Base-by-base conservation (phyloP, 2,329 filamentous ascomycete genomes). In the Clarireedia sp. region DNA sequence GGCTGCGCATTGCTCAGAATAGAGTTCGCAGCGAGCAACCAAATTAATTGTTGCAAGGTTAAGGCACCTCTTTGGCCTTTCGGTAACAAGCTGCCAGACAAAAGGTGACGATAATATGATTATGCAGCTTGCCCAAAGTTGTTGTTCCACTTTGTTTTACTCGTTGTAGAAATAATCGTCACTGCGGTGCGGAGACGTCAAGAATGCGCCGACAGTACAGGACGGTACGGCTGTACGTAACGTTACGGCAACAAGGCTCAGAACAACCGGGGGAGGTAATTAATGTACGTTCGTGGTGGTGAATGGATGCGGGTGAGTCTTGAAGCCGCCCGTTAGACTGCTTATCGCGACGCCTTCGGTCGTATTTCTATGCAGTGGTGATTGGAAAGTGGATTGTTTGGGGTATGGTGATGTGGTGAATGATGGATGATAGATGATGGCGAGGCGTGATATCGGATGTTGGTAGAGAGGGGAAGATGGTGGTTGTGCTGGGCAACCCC, bases 71-170 rank as follows among this genome's bases (percentile, higher is more conserved):
- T 17, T n/a, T 16, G 19, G 19, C 7, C 51, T 29, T 54, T 19
- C n/a, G 9, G 29, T 14, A 33, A 33, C 29, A 10, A 12, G 9
- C 29, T 33, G n/a, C 38, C 3, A 41, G 19, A 10, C 16, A n/a
- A 48, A 19, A 14, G n/a, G 33, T 26, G 44, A 48, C 33, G 51
- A 48, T 29, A 54, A 49, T 41, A 41, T n/a, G 23, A 40, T 41
- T 47, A 48, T 73, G 52, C 24, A 46, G 17, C 38, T 55, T 44
- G 16, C 50, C 36, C 5, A 48, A 36, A 24, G 17, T 29, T 17
- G 41, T 33, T 48, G 44, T 54, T 21, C 36, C 51, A 16, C 46
- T n/a, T 40, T 43, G 19, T 41, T n/a, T n/a, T 43, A 19, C 21
- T 41, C 29, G 9, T 43, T 53, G 4, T 47, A 48, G 48, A 44